Evolutionary conservation across 1,139 yeast species (phyloP).

Genomic region (Magnusiomyces suaveolens): DNA sequence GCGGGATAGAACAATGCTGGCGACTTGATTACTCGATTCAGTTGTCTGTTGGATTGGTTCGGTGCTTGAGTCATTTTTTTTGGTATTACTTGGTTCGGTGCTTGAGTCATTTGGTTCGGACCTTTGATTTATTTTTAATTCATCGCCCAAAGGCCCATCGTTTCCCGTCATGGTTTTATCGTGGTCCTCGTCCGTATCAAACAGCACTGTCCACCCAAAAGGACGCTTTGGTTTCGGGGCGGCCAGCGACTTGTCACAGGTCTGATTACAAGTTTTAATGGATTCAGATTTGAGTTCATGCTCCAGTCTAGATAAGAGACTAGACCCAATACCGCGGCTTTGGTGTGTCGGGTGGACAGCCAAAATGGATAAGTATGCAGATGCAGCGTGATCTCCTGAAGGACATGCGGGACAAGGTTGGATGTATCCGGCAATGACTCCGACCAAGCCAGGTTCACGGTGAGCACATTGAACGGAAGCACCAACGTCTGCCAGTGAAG

Average conservation of each 20-base stretch:
- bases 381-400: background rate
- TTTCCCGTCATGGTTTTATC: no score
- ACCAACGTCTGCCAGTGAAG: no score
- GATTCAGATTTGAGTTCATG: background rate
- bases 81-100: no score
- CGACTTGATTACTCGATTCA: background rate
- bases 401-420: background rate
- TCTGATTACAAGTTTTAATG: background rate
- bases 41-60: background rate
- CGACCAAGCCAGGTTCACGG: background rate
- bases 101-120: no score
- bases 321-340: background rate
- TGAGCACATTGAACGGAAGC: background rate
- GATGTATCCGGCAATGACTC: background rate
- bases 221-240: no score
- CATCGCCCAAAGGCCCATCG: no score
- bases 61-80: background rate
- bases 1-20: no score
- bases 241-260: background rate
- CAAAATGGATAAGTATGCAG: background rate
- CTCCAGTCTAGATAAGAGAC: background rate
- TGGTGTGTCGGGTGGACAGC: background rate
- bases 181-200: no score
- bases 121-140: no score
- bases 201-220: no score